Base-by-base conservation (phyloP, 1,284 basidiomycete species). In the Fomitopsis pinicola region DNA sequence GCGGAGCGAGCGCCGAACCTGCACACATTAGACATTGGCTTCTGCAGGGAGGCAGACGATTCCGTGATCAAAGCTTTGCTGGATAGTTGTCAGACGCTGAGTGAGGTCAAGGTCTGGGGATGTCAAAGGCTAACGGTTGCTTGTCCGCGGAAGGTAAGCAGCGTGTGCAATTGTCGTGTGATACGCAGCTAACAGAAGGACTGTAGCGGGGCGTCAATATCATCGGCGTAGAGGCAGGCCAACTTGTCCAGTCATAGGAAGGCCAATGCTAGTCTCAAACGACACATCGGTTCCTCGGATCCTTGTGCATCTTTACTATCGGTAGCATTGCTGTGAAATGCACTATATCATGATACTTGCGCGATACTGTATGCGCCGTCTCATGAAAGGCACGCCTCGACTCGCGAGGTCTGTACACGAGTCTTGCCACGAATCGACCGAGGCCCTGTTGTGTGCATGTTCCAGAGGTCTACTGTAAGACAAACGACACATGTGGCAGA, bases 41-140 rank as follows among this genome's bases (percentile, higher is more conserved):
- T 94, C 83, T 96, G 95, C 66, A 78, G 97, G 46, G 82, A 85
- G 42, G 82, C 94, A 36, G 91, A 96, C 66, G 92, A 99, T 73
- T 94, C 89, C 69, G 79, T 91, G 1, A 75, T 98, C 63, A 89
- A 92, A 72, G 80, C 76, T 22, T 76, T 94, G 68, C 72, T 94
- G 64, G 86, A 91, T 15, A 71, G 76, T 1, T 85, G 85, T 62
- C 68, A 69, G 30, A 74, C 77, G 50, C 65, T 92, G 52, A 71
- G 73, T 60, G 86, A 90, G 67, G 71, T 91, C 62, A 88, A 82
- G 69, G 80, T 87, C 3, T 91, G 86, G 85, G 89, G 89, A 6
- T 92, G 89, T 69, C 89, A 87, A 71, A 77, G 79, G 46, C 71
- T 92, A 35, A 87, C 81, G 22, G 78, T 77, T n/a, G 76, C 71